Base-by-base conservation (phyloP, 306 rosid species). In the Castanopsis chinensis region DNA sequence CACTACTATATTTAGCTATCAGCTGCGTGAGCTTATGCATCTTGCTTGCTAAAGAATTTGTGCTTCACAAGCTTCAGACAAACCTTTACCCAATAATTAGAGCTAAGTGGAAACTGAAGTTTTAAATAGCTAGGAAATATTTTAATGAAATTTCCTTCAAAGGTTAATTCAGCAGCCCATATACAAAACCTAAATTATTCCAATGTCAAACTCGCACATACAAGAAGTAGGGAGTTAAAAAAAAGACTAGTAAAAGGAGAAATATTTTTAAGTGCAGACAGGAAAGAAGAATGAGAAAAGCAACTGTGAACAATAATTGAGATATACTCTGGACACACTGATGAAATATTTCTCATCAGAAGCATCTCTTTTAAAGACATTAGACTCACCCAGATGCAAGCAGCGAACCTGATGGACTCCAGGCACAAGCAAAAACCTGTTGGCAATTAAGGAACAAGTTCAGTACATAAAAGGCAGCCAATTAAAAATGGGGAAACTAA, bases 391-490 rank as follows among this genome's bases (percentile, higher is more conserved):
- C 94, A 25, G 94, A 90, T 17, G 94, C 94, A 81, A 90, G 91
- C 84, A 88, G 88, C 0, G 89, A 88, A 43, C 91, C 90, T 6
- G 89, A 79, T 54, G 94, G 92, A 79, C 84, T 90, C 94, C 94
- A 90, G 25, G 92, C 94, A 83, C 94, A 90, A 82, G 92, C 89
- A 85, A 86, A 90, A 73, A 90, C 92, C 92, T 90, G 83, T 18
- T 18, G 69, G 69, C 21, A 80, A 13, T 12, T 54, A 69, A 70
- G 41, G 18, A 78, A 78, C 43, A 32, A 25, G n/a, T 27, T 76
- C 64, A 72, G 12, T 19, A 32, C 21, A 84, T 35, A 79, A 52
- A 68, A 27, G 6, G 41, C 19, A 67, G 57, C 17, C 71, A 69
- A 56, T 7, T 27, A 67, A 58, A 43, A 54, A 17, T 30, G 32